Percentiles rank a stretch among this genome's conserved stretches.
phyloP scores from a whole-genome alignment of 768 basidiomycete genomes.

The Lanmaoa pseudosensibilis region DNA sequence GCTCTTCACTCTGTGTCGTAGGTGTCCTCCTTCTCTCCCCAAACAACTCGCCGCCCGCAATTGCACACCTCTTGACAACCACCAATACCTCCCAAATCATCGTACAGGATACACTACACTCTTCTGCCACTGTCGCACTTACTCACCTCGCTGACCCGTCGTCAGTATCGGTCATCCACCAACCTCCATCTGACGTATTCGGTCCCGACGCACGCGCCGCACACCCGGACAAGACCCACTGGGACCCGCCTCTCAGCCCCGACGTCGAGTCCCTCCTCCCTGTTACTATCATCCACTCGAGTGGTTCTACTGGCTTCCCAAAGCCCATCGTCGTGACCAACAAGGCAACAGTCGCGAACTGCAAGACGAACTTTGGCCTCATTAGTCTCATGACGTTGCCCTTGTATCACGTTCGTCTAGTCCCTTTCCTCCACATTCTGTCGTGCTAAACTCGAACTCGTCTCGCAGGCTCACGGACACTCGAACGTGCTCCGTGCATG shows the following conservation, averaged over 20 bases:
- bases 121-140: constrained; percentile 19
- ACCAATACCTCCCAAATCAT: constrained; percentile 25
- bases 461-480: constrained; percentile 24
- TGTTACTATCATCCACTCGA: constrained; percentile 29
- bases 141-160: constrained; percentile 16
- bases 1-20: not conserved
- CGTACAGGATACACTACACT: constrained; percentile 17
- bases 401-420: constrained; percentile 33
- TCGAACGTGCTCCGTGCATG: constrained; percentile 41
- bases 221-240: constrained; percentile 22
- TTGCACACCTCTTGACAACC: constrained; percentile 42
- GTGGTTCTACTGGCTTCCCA: constrained; percentile 46
- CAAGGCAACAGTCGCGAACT: constrained; percentile 36
- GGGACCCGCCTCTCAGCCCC: constrained; percentile 22
- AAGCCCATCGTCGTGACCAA: constrained; percentile 43
- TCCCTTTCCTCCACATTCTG: not conserved
- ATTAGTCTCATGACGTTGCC: constrained; percentile 28
- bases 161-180: constrained; percentile 24
- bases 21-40: constrained; percentile 39
- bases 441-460: not conserved
- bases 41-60: constrained; percentile 47
- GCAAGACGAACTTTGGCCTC: constrained; percentile 32
- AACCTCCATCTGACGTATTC: constrained; percentile 22
- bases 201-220: constrained; percentile 14
- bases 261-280: constrained; percentile 24